Conservation (phyloP, 495 filamentous ascomycete genomes). For the Podospora comata region DNA sequence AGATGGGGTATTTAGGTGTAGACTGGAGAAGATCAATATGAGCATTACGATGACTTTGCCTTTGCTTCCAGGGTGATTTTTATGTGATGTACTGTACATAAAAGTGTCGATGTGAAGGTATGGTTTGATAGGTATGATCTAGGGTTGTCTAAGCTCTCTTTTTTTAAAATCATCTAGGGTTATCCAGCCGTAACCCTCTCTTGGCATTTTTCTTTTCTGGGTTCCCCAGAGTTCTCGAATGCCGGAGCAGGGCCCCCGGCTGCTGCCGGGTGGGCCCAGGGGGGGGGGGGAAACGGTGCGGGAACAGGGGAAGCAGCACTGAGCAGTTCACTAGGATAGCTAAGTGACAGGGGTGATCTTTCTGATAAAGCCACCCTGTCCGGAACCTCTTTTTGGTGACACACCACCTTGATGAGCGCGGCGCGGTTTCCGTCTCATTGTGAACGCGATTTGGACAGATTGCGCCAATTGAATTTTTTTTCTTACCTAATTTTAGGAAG, state of each 20-base stretch:
- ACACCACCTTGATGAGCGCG: neutral
- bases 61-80: neutral
- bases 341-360: neutral
- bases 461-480: slow-evolving; percentile 9
- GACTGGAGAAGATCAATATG: slow-evolving; percentile 28
- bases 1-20: slow-evolving; percentile 25
- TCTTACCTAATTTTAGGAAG: neutral
- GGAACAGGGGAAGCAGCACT: neutral
- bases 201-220: neutral
- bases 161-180: neutral
- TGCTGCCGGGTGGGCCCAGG: neutral
- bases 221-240: neutral
- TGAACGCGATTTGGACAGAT: slow-evolving; percentile 13
- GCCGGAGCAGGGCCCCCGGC: neutral
- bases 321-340: slow-evolving; percentile 7
- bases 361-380: slow-evolving; percentile 28
- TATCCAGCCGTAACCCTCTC: neutral
- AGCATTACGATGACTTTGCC: slow-evolving; percentile 22
- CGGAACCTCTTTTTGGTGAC: slow-evolving; percentile 17
- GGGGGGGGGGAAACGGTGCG: neutral
- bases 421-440: neutral
- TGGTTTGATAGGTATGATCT: neutral
- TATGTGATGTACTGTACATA: neutral
- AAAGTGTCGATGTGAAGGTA: neutral
- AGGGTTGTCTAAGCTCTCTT: too few species aligned